phyloP scores from a whole-genome alignment of 305 asterid genomes.

The Lippia alba region DNA sequence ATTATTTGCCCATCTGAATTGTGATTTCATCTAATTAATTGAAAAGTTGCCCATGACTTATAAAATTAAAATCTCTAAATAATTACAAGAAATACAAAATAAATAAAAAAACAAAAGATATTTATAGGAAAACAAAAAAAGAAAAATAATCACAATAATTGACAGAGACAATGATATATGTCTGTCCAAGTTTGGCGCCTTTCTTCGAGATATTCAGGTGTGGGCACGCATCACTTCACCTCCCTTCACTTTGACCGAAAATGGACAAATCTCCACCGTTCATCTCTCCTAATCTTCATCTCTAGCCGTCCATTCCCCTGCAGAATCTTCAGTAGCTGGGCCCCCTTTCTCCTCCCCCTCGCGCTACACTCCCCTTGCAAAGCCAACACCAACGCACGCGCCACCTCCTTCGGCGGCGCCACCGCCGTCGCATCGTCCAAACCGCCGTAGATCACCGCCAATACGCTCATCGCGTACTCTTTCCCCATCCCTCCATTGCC shows the following conservation, averaged over 20 bases:
- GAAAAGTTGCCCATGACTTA: no score
- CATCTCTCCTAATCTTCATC: constrained; percentile 44
- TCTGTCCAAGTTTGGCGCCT: background rate
- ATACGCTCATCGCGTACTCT: constrained; percentile 74
- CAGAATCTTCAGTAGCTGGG: constrained; percentile 76
- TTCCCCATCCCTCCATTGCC: constrained; percentile 70
- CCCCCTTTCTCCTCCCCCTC: constrained; percentile 76
- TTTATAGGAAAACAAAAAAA: background rate
- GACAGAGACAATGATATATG: background rate
- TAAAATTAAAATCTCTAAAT: no score
- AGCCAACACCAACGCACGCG: constrained; percentile 84
- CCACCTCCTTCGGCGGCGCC: constrained; percentile 88
- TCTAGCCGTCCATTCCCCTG: constrained; percentile 58
- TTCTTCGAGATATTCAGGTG: background rate
- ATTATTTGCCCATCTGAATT: no score
- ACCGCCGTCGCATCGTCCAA: constrained; percentile 39
- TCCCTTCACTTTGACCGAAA: constrained; percentile 11
- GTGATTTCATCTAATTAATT: no score
- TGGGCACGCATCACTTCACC: constrained; percentile 27
- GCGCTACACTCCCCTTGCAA: constrained; percentile 76
- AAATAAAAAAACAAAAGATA: background rate
- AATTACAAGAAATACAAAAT: background rate
- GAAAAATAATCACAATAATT: background rate
- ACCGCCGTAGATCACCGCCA: constrained; percentile 71
- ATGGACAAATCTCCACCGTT: constrained; percentile 31